Base-by-base conservation (phyloP, 306 rosid species). In the Castanospermum australe region DNA sequence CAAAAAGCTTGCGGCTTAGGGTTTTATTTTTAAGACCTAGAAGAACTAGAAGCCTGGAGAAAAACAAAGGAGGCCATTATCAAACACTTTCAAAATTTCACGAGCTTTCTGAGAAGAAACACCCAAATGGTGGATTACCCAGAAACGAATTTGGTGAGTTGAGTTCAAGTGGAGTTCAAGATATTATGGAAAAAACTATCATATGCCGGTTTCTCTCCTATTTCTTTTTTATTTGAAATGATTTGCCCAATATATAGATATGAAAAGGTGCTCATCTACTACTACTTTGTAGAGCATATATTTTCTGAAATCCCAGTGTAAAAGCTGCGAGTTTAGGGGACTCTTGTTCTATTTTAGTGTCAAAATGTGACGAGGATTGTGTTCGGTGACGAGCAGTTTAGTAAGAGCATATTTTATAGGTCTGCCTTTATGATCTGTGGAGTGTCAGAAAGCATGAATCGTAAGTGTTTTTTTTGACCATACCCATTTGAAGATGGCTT, bases 401-500 rank as follows among this genome's bases (percentile, higher is more conserved):
- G 32, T 22, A 70, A 71, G 77, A 67, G 71, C 48, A 78, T 60
- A 80, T 65, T 80, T 24, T 47, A 36, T 50, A 76, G 79, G 61
- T 68, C 25, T 72, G 65, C 24, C 51, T 77, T 36, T 85, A 20
- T 81, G 87, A 82, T 90, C 85, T 81, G 76, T 81, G 81, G 77
- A 78, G 81, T 88, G 93, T 71, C 87, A 78, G 75, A 81, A 63
- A 81, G 9, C 10, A 82, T 71, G 81, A 76, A 83, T 57, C 75
- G 65, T 69, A 79, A 76, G 74, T 85, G 83, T 90, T 77, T 77
- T 83, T 83, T 84, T 84, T 47, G 83, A 86, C 48, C 80, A 88
- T 48, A 87, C 92, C 87, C 93, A 87, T 88, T 81, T 92, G 82
- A 90, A 92, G 77, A 94, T 92, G 97, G 81, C 90, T 61, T 78